Conservation (phyloP, 345 rosid species). For the Gossypium australe region DNA sequence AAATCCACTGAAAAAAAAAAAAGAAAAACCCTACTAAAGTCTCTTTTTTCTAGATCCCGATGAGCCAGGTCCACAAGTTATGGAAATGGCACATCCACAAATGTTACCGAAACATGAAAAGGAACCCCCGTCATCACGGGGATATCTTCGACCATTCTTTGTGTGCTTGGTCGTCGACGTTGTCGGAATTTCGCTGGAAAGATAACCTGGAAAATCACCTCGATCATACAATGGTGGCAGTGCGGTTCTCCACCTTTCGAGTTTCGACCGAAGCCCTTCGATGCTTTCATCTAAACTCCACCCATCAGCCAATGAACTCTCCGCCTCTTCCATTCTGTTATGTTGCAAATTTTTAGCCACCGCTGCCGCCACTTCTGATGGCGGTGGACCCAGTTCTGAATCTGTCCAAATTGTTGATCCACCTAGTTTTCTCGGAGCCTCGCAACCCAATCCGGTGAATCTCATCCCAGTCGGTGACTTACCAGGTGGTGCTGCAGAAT, state of each 20-base stretch:
- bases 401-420: neutral
- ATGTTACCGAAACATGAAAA: neutral
- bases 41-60: neutral
- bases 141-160: neutral
- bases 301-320: neutral
- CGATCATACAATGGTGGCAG: neutral
- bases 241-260: neutral
- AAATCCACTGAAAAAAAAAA: too few species aligned
- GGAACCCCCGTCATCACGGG: neutral
- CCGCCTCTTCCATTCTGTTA: neutral
- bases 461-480: too few species aligned
- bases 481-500: neutral
- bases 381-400: conserved; percentile 4
- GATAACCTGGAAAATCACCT: neutral
- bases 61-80: neutral
- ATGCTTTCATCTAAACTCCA: neutral
- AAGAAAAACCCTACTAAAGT: too few species aligned
- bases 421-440: neutral
- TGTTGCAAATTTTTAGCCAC: neutral
- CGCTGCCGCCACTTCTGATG: neutral
- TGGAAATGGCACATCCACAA: neutral
- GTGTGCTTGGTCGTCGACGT: neutral
- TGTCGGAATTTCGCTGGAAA: neutral
- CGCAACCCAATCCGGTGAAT: neutral
- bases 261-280: neutral